Percentiles rank a stretch among this genome's conserved stretches.
phyloP scores from a whole-genome alignment of 139 green algal species.

The Trebouxia sp. region DNA sequence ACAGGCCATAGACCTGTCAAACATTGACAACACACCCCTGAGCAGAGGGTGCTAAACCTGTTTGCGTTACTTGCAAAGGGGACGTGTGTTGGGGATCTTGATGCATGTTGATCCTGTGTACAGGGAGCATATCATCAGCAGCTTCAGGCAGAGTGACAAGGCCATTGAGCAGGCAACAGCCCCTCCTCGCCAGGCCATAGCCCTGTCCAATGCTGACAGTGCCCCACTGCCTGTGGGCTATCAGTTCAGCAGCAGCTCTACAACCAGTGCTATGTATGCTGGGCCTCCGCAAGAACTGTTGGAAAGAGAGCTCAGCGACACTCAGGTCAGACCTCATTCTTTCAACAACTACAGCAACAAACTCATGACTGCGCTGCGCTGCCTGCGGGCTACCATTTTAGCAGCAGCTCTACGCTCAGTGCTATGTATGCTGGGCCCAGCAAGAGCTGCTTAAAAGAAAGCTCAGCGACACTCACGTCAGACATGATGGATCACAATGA shows the following conservation, averaged over 20 bases:
- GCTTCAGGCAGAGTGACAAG: neutral
- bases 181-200: neutral
- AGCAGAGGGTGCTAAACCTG: no score
- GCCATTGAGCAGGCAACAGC: neutral
- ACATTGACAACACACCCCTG: no score
- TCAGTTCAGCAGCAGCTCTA: neutral
- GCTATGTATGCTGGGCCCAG: slow-evolving; percentile 4
- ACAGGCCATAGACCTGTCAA: no score
- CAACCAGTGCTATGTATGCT: slow-evolving; percentile 6
- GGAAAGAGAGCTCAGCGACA: neutral
- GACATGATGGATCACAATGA: no score
- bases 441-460: neutral
- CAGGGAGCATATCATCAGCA: slow-evolving; percentile 30
- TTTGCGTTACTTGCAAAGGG: no score
- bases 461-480: neutral
- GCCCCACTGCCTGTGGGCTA: neutral
- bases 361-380: neutral
- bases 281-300: neutral
- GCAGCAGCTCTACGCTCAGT: neutral
- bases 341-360: neutral
- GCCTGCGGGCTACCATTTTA: neutral
- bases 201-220: slow-evolving; percentile 3
- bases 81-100: no score
- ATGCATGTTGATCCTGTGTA: no score
- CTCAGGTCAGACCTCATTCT: neutral